phyloP scores from a whole-genome alignment of 306 rosid species.

The Alnus rubra region DNA sequence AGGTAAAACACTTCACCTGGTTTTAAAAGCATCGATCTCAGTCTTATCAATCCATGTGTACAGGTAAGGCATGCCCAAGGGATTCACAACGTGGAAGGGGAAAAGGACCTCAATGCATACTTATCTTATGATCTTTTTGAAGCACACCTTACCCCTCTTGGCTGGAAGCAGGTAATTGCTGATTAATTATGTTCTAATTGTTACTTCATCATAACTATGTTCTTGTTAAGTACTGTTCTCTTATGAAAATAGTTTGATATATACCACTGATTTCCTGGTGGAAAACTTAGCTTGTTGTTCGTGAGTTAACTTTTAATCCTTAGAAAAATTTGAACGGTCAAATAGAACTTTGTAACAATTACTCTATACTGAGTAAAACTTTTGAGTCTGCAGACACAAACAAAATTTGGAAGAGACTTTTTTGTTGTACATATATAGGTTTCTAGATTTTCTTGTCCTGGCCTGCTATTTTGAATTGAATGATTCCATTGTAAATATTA shows the following conservation, averaged over 20 bases:
- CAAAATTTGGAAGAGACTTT: not conserved
- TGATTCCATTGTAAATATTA: too few species aligned
- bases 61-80: constrained; percentile 99
- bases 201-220: not conserved
- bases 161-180: constrained; percentile 83
- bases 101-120: constrained; percentile 60
- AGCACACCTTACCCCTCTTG: constrained; percentile 83
- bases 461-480: not conserved
- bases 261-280: not conserved
- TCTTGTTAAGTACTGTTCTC: not conserved
- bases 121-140: constrained; percentile 75
- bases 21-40: not conserved
- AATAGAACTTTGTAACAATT: not conserved
- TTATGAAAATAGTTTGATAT: not conserved
- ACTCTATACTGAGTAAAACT: not conserved
- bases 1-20: not conserved
- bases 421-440: not conserved
- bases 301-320: not conserved
- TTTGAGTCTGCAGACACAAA: not conserved
- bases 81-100: constrained; percentile 84
- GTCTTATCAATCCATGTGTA: constrained; percentile 18
- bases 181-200: constrained; percentile 8
- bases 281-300: not conserved
- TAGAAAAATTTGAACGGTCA: not conserved
- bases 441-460: not conserved